Percentiles rank a stretch among this genome's conserved stretches.
phyloP scores from a whole-genome alignment of 1,284 basidiomycete genomes.

The Ustilago tritici region DNA sequence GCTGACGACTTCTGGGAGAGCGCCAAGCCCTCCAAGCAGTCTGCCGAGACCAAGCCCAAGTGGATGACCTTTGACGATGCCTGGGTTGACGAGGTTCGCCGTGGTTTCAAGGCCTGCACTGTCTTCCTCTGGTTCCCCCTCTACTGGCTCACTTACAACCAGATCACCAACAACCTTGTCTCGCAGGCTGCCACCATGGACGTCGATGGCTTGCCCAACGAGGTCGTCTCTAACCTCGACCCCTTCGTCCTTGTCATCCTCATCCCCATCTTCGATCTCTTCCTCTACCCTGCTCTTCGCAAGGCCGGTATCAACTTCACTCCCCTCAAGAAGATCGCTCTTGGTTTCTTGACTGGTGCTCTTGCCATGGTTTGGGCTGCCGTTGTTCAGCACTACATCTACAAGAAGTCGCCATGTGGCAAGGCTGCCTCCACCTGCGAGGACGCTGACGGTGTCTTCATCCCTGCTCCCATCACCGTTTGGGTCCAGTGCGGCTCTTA shows the following conservation, averaged over 20 bases:
- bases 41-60: slow-evolving; percentile 63
- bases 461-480: slow-evolving; percentile 65
- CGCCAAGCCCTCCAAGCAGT: slow-evolving; percentile 76
- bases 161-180: slow-evolving; percentile 78
- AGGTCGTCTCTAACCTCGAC: slow-evolving; percentile 82
- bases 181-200: slow-evolving; percentile 71
- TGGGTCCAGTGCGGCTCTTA: slow-evolving; percentile 72
- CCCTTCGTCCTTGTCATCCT: slow-evolving; percentile 74
- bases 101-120: slow-evolving; percentile 84
- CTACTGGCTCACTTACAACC: slow-evolving; percentile 72
- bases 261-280: slow-evolving; percentile 71
- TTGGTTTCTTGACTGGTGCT: slow-evolving; percentile 75
- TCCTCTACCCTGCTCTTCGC: slow-evolving; percentile 81
- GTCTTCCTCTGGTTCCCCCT: slow-evolving; percentile 81
- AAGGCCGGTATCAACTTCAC: slow-evolving; percentile 77
- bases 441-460: slow-evolving; percentile 41
- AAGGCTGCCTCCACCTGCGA: slow-evolving; percentile 69
- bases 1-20: slow-evolving; percentile 82
- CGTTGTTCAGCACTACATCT: slow-evolving; percentile 75
- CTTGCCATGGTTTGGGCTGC: slow-evolving; percentile 76
- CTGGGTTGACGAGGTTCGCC: slow-evolving; percentile 83
- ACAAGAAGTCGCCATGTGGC: slow-evolving; percentile 74
- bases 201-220: slow-evolving; percentile 81
- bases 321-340: slow-evolving; percentile 75
- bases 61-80: slow-evolving; percentile 73